Percentiles rank a stretch among this genome's conserved stretches.
Conservation (phyloP, 1,284 basidiomycete genomes). For the Peniophora sp. region DNA sequence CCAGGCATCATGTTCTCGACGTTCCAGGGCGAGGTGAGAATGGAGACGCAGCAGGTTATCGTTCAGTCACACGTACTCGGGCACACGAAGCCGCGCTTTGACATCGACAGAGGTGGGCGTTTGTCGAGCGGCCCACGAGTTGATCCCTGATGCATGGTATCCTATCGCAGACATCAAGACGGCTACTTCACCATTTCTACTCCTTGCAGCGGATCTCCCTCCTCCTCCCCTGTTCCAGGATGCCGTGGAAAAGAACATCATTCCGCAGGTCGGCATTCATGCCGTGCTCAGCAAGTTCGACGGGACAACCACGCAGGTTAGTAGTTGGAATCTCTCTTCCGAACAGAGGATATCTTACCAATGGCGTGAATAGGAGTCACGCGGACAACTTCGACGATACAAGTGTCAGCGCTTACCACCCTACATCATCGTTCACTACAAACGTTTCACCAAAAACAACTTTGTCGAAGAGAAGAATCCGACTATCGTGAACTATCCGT, state of each 20-base stretch:
- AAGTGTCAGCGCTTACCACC: slow-evolving; percentile 85
- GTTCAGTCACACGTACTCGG: slow-evolving; percentile 69
- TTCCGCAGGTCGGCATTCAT: slow-evolving; percentile 92
- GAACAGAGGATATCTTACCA: background rate
- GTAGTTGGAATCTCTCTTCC: slow-evolving; percentile 11
- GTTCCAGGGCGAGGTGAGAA: slow-evolving; percentile 90
- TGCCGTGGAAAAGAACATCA: slow-evolving; percentile 92
- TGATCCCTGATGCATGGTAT: slow-evolving; percentile 4
- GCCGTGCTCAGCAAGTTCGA: slow-evolving; percentile 95
- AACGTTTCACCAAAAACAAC: slow-evolving; percentile 95
- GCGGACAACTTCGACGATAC: slow-evolving; percentile 81
- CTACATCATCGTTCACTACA: slow-evolving; percentile 93
- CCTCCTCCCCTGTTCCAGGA: slow-evolving; percentile 97
- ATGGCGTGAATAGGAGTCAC: slow-evolving; percentile 54
- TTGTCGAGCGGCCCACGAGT: slow-evolving; percentile 1
- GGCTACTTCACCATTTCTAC: slow-evolving; percentile 86
- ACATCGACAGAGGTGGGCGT: slow-evolving; percentile 74
- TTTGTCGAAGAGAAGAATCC: slow-evolving; percentile 99
- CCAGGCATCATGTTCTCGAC: slow-evolving; percentile 85
- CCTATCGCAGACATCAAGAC: slow-evolving; percentile 69
- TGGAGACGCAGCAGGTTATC: slow-evolving; percentile 92
- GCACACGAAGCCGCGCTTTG: slow-evolving; percentile 78
- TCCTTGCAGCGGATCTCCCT: slow-evolving; percentile 92
- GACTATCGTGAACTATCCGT: slow-evolving; percentile 95
- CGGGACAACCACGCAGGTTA: slow-evolving; percentile 79